Conservation (phyloP, 2,329 filamentous ascomycete genomes). For the Colletotrichum sp. region DNA sequence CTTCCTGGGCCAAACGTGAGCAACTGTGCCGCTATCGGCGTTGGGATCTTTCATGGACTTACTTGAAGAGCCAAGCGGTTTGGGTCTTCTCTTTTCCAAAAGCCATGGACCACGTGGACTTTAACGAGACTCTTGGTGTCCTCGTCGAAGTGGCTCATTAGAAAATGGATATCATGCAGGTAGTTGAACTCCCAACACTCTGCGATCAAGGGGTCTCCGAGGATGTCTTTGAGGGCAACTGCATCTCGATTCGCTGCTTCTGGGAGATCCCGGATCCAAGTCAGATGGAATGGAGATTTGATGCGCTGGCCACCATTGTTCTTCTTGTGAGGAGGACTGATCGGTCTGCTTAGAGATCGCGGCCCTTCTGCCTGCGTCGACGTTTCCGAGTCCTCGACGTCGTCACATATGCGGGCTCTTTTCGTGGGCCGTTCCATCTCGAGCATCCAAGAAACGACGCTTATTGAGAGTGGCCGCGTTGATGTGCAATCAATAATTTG, state of each 20-base stretch:
- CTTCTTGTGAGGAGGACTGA: slow-evolving; percentile 52
- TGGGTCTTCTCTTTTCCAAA: slow-evolving; percentile 70
- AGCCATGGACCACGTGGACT: slow-evolving; percentile 64
- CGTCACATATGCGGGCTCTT: slow-evolving; percentile 26
- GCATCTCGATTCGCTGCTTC: slow-evolving; percentile 67
- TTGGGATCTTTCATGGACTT: slow-evolving; percentile 17
- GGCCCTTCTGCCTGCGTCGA: neutral
- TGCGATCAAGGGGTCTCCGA: slow-evolving; percentile 76
- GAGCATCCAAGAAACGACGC: neutral
- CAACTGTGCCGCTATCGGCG: neutral
- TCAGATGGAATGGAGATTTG: slow-evolving; percentile 74
- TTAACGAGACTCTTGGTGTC: slow-evolving; percentile 54
- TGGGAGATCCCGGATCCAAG: slow-evolving; percentile 69
- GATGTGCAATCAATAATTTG: neutral
- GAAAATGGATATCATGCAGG: slow-evolving; percentile 63
- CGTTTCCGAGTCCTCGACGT: neutral
- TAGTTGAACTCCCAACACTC: slow-evolving; percentile 77
- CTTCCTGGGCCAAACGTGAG: slow-evolving; percentile 50
- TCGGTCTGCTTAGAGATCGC: slow-evolving; percentile 38
- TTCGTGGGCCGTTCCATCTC: slow-evolving; percentile 36
- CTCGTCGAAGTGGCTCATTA: slow-evolving; percentile 58
- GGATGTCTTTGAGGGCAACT: slow-evolving; percentile 68
- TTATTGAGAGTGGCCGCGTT: neutral
- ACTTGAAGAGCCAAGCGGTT: slow-evolving; percentile 64
- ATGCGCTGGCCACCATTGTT: slow-evolving; percentile 30